Evolutionary conservation across 768 basidiomycete genomes (phyloP).

Genomic region (Mycena rebaudengoi): DNA sequence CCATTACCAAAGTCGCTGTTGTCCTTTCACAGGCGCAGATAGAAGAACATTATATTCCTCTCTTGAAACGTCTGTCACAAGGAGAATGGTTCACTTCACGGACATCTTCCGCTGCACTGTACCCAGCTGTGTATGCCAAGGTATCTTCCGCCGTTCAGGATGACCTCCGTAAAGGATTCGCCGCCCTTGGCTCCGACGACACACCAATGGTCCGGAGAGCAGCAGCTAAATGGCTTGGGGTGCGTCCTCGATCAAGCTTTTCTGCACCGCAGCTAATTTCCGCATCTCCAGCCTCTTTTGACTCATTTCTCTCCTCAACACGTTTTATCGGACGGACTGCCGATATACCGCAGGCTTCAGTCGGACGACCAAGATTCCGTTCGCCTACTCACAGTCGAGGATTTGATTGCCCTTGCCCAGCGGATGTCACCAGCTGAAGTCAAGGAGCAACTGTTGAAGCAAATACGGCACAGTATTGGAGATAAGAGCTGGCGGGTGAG

Average conservation of each 20-base stretch:
- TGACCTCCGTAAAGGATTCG: slow-evolving; percentile 87
- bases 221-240: slow-evolving; percentile 95
- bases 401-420: slow-evolving; percentile 91
- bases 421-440: slow-evolving; percentile 88
- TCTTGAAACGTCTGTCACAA: slow-evolving; percentile 85
- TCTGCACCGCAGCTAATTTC: slow-evolving; percentile 5
- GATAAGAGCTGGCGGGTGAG: slow-evolving; percentile 99
- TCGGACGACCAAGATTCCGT: slow-evolving; percentile 99
- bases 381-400: slow-evolving; percentile 92
- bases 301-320: slow-evolving; percentile 82
- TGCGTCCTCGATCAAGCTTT: slow-evolving; percentile 51
- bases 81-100: slow-evolving; percentile 99
- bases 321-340: slow-evolving; percentile 86
- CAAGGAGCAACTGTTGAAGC: slow-evolving; percentile 87
- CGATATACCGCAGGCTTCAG: slow-evolving; percentile 93
- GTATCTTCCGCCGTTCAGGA: slow-evolving; percentile 79
- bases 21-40: slow-evolving; percentile 81
- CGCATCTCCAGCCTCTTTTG: slow-evolving; percentile 70
- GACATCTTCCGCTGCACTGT: slow-evolving; percentile 94
- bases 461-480: slow-evolving; percentile 86
- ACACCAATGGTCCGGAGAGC: slow-evolving; percentile 99
- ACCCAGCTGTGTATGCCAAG: slow-evolving; percentile 87
- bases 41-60: slow-evolving; percentile 91
- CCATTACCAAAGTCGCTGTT: slow-evolving; percentile 87
- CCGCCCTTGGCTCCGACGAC: slow-evolving; percentile 87